Evolutionary conservation across 208 protist species (phyloP).

Genomic region (Leishmania major): DNA sequence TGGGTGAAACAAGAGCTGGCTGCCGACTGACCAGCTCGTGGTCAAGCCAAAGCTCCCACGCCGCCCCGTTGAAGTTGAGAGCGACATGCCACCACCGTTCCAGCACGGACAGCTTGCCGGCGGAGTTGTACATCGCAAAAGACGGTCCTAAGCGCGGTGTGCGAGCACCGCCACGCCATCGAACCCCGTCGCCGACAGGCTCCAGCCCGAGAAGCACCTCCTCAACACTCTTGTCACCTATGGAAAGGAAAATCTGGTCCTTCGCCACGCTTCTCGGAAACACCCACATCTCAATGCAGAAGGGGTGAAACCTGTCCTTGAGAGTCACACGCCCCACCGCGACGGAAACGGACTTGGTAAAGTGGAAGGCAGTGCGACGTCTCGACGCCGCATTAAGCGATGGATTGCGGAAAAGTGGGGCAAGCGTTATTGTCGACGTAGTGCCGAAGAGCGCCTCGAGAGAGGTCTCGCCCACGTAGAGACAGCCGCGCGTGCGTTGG

Average conservation of each 20-base stretch:
- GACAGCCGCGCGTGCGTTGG: constrained; percentile 28
- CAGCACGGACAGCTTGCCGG: constrained; percentile 49
- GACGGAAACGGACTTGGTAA: constrained; percentile 63
- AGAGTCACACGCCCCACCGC: constrained; percentile 67
- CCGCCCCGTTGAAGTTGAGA: constrained; percentile 85
- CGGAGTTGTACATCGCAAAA: constrained; percentile 56
- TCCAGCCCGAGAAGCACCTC: constrained; percentile 85
- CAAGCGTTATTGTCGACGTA: constrained; percentile 6
- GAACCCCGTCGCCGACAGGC: constrained; percentile 61
- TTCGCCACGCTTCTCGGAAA: constrained; percentile 71
- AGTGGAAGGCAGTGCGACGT: constrained; percentile 55
- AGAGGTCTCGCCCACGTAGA: constrained; percentile 26
- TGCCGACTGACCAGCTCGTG: constrained; percentile 47
- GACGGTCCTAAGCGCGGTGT: constrained; percentile 80
- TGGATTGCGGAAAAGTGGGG: constrained; percentile 38
- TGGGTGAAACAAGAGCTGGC: constrained; percentile 57
- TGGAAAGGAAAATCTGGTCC: constrained; percentile 71
- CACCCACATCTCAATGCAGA: constrained; percentile 90
- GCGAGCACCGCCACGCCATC: constrained; percentile 79
- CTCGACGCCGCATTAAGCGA: constrained; percentile 1
- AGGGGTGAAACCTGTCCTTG: constrained; percentile 81
- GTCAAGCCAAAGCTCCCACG: constrained; percentile 87
- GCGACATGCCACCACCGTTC: constrained; percentile 89
- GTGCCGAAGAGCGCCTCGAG: constrained; percentile 4
- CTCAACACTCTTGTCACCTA: constrained; percentile 84